These are phyloP conservation scores for Arctium minus DNA, from an alignment of 129 eudicot species.

Conservation along the genomic window DNA sequence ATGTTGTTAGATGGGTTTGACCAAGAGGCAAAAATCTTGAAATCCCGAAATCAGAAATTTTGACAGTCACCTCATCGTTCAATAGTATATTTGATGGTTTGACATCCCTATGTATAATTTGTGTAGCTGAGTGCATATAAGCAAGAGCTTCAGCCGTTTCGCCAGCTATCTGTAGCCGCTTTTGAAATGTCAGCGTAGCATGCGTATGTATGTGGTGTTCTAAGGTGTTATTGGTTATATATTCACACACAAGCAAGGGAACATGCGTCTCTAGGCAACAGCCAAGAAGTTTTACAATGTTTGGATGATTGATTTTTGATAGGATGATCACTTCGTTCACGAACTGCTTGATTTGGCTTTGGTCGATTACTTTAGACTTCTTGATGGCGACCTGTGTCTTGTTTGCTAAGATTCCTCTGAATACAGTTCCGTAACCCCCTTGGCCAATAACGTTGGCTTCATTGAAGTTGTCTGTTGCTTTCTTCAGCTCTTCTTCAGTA, in stretches of 20 bases:
- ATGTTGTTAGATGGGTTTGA: constrained; percentile 29
- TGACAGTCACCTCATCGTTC: constrained; percentile 7
- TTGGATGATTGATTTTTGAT: constrained; percentile 31
- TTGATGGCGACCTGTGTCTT: constrained; percentile 31
- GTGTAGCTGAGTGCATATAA: constrained; percentile 22
- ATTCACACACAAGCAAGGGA: constrained; percentile 32
- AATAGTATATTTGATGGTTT: constrained; percentile 34
- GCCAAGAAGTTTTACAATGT: constrained; percentile 26
- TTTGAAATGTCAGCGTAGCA: not conserved
- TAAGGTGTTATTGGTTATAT: constrained; percentile 25
- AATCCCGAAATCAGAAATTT: constrained; percentile 35
- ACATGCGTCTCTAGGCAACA: constrained; percentile 33
- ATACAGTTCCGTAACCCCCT: constrained; percentile 33
- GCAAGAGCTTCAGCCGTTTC: constrained; percentile 32
- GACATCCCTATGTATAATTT: constrained; percentile 28
- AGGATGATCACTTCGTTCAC: constrained; percentile 26
- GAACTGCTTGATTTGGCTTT: constrained; percentile 26
- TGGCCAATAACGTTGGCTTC: constrained; percentile 22
- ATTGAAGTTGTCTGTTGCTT: constrained; percentile 15
- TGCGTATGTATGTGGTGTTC: constrained; percentile 16
- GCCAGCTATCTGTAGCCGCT: constrained; percentile 21
- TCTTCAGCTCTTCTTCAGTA: constrained; percentile 7
- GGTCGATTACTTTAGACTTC: constrained; percentile 30
- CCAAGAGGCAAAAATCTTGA: constrained; percentile 25
- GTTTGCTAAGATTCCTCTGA: constrained; percentile 20